Percentiles rank a stretch among this genome's conserved stretches.
Conservation (phyloP, 768 basidiomycete species). For the Lyophyllum semitale region DNA sequence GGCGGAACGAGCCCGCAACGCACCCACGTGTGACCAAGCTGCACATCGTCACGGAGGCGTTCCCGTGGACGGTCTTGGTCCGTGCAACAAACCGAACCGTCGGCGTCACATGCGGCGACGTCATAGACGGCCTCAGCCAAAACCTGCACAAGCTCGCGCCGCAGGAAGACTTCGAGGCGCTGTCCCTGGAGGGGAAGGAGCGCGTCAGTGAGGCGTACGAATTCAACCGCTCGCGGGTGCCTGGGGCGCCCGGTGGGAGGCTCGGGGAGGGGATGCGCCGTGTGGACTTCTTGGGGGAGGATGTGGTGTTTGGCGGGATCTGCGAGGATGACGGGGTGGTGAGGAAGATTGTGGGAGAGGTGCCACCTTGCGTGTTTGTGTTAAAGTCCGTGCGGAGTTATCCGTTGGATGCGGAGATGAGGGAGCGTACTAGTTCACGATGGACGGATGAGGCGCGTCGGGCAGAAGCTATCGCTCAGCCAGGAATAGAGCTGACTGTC, state of each 20-base stretch:
- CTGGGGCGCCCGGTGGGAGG: conserved; percentile 68
- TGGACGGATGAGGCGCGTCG: too few species aligned
- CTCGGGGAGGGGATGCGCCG: conserved; percentile 64
- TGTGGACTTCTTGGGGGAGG: conserved; percentile 63
- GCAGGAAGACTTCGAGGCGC: conserved; percentile 51
- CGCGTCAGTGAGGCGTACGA: conserved; percentile 55
- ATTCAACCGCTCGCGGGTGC: conserved; percentile 64
- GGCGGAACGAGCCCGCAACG: conserved; percentile 66
- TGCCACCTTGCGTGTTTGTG: conserved; percentile 61
- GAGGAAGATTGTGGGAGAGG: conserved; percentile 44
- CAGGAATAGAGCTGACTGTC: too few species aligned
- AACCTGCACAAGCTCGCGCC: conserved; percentile 53
- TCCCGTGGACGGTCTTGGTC: conserved; percentile 60
- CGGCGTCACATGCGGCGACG: conserved; percentile 70
- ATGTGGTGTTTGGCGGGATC: conserved; percentile 68
- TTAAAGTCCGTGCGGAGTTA: conserved; percentile 52
- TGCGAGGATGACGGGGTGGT: conserved; percentile 44
- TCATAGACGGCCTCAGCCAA: conserved; percentile 55
- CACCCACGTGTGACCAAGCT: conserved; percentile 59
- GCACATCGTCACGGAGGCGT: conserved; percentile 49
- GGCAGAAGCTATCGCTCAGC: too few species aligned
- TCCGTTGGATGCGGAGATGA: conserved; percentile 50
- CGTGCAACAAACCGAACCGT: conserved; percentile 40
- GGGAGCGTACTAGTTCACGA: too few species aligned
- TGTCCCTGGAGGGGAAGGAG: conserved; percentile 36